Percentiles rank a stretch among this genome's conserved stretches.
Evolutionary conservation across 2,329 filamentous ascomycete genomes (phyloP).

Genomic region (Pestalotiopsis sp.): DNA sequence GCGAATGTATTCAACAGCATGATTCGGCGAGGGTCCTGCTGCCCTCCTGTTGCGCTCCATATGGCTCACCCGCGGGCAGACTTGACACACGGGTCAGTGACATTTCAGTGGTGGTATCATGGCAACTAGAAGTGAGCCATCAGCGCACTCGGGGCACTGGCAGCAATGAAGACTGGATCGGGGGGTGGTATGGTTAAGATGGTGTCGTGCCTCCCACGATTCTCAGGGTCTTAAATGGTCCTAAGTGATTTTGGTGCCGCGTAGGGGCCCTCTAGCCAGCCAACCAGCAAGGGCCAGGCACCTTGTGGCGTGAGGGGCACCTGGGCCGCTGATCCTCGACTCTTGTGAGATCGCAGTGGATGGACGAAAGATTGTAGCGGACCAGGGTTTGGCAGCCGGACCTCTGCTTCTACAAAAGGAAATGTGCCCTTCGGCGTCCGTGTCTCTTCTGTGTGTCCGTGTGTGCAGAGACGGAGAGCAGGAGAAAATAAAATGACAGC

Average conservation of each 20-base stretch:
- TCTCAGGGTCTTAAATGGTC: constrained; percentile 22
- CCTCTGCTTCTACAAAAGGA: constrained; percentile 5
- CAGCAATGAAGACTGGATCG: not conserved
- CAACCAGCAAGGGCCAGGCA: constrained; percentile 11
- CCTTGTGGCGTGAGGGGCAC: constrained; percentile 10
- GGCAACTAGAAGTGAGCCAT: not conserved
- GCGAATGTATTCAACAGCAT: constrained; percentile 2
- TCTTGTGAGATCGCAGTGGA: constrained; percentile 5
- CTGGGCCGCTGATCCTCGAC: not conserved
- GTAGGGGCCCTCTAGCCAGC: constrained; percentile 8
- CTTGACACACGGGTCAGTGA: not conserved
- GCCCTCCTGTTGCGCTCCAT: not conserved
- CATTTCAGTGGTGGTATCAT: not conserved
- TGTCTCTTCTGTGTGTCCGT: not conserved
- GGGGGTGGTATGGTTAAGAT: not conserved
- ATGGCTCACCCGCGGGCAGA: not conserved
- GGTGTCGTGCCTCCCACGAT: constrained; percentile 1
- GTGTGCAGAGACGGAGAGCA: not conserved
- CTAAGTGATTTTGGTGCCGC: constrained; percentile 11
- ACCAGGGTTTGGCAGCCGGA: constrained; percentile 1
- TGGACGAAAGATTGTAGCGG: not conserved
- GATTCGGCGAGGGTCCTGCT: constrained; percentile 8
- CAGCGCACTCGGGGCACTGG: not conserved
- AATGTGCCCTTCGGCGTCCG: not conserved
- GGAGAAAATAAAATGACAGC: not conserved